phyloP scores from a whole-genome alignment of 192 early-diverging fungal species.

The Dissophora ornata region DNA sequence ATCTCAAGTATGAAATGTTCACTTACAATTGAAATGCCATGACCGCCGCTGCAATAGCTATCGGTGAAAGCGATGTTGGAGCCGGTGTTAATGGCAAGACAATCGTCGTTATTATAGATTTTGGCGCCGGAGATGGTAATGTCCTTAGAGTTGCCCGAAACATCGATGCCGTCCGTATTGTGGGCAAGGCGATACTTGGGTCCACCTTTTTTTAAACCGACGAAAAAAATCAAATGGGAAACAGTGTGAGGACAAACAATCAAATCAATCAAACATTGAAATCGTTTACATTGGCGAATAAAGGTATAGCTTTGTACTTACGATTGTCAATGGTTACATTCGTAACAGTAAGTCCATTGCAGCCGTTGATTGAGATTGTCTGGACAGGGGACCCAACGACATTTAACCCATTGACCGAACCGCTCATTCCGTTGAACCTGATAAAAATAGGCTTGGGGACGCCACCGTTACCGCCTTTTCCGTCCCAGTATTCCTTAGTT shows the following conservation, averaged over 20 bases:
- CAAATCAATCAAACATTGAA: not conserved
- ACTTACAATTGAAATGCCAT: conserved; percentile 50
- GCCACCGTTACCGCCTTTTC: conserved; percentile 59
- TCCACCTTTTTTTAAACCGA: conserved; percentile 23
- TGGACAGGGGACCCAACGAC: conserved; percentile 55
- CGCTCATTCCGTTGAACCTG: conserved; percentile 35
- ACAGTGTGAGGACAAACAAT: not conserved
- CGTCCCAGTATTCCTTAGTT: conserved; percentile 54
- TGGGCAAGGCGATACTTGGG: conserved; percentile 39
- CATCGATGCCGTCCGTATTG: conserved; percentile 61
- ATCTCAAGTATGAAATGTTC: not conserved
- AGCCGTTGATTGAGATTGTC: conserved; percentile 48
- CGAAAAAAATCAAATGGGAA: not conserved
- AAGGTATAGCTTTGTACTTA: conserved; percentile 19
- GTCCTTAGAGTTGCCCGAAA: conserved; percentile 27
- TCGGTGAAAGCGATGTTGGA: conserved; percentile 56
- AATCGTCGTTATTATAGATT: conserved; percentile 63
- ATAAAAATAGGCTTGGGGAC: conserved; percentile 53
- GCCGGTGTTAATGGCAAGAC: conserved; percentile 62
- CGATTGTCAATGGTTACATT: conserved; percentile 56
- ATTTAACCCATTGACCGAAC: conserved; percentile 44
- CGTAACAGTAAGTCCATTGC: conserved; percentile 39
- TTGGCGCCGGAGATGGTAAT: conserved; percentile 49
- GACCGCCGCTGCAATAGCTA: conserved; percentile 53
- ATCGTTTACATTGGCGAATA: conserved; percentile 5